Conservation (phyloP, 1,284 basidiomycete species). For the Xerocomus minutiporus region DNA sequence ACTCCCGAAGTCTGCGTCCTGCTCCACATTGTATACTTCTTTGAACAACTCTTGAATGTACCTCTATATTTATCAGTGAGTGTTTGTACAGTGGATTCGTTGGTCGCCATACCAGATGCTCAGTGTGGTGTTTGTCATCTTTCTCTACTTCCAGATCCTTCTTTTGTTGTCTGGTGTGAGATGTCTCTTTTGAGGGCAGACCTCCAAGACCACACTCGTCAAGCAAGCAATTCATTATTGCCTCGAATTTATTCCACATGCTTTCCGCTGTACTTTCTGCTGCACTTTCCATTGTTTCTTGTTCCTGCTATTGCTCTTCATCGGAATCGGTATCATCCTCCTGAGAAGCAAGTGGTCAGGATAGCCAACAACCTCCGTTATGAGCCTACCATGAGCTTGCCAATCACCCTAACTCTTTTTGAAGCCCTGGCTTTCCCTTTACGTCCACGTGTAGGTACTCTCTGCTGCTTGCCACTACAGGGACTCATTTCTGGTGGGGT, state of each 20-base stretch:
- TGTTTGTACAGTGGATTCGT: background rate
- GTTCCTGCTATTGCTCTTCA: background rate
- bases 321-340: background rate
- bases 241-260: background rate
- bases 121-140: background rate
- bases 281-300: background rate
- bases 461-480: background rate
- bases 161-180: background rate
- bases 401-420: background rate
- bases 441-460: background rate
- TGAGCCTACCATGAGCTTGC: background rate
- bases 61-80: background rate
- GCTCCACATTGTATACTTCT: background rate
- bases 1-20: background rate
- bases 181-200: background rate
- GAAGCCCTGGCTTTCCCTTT: background rate
- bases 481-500: no score
- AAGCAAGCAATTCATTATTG: background rate
- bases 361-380: background rate
- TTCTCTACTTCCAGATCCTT: background rate
- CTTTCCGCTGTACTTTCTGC: background rate
- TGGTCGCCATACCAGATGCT: background rate
- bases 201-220: background rate
- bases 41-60: background rate
- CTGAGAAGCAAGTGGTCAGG: background rate